Evolutionary conservation across 1,284 basidiomycete genomes (phyloP), one percentile per base, ranked within the genome.

Genomic region (Anthracocystis panici-leucophaei): DNA sequence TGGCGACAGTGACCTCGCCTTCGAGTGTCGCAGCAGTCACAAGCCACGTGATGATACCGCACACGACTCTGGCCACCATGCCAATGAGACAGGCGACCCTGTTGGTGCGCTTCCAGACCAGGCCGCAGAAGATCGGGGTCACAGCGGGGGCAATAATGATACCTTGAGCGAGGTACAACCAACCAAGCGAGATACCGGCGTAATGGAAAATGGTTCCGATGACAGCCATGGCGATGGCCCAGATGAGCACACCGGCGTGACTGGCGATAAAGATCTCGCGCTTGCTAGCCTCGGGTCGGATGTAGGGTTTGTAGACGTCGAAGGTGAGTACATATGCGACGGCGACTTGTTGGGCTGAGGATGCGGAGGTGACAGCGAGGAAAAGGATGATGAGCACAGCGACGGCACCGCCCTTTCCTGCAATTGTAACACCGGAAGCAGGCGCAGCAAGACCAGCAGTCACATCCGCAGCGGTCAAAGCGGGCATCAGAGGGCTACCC

Each of bases 281-380:
- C 56, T 91, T 89, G 21, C 87, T 89, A 0, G 91, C 91, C 14
- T 87, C 73, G 4, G 88, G 88, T 80, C 90, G 87, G 85, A 91
- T 85, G 86, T 91, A 92, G 20, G 88, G 89, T 85, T 91, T 89
- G 85, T 91, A 92, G 10, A 92, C 65, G 60, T 86, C 89, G 79
- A 82, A 90, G 82, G 88, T 87, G 27, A 88, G 71, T 11, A 89
- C 84, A 6, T 87, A 86, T 1, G 91, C 90, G 0, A 90, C 89
- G 0, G 94, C 94, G 77, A 96, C 95, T 57, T 95, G 89, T 86
- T 97, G 94, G 5, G 95, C 94, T 23, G 91, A 91, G 20, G 91
- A 91, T 0, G 93, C 93, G 18, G 91, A 92, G 0, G 93, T 96
- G 72, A 96, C 78, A 8, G 81, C 82, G 20, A 85, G 75, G 65